A percentile compares a stretch with the other conserved stretches of the same genome.
phyloP scores from a whole-genome alignment of 495 filamentous ascomycete genomes.

The Sordaria brevicollis region DNA sequence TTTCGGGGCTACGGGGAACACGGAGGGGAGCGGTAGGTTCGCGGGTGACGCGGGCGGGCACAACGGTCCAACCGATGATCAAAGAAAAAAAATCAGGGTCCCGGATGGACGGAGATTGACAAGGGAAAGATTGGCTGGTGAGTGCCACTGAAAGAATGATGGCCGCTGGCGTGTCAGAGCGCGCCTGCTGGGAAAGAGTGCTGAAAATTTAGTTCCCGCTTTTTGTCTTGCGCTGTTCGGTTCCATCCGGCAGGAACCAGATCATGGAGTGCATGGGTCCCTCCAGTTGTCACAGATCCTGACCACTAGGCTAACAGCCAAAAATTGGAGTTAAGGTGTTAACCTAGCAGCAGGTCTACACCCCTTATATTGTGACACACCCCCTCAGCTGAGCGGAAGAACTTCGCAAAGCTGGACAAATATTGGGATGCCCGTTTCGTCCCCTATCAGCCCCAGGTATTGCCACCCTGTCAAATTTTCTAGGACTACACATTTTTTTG shows the following conservation, averaged over 20 bases:
- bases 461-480: too few species aligned
- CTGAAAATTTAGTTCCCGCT: conserved; percentile 5
- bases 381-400: too few species aligned
- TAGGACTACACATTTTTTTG: too few species aligned
- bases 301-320: too few species aligned
- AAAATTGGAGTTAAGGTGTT: too few species aligned
- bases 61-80: neutral
- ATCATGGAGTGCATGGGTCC: neutral
- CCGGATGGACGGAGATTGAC: conserved; percentile 4
- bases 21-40: neutral
- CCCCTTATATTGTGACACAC: too few species aligned
- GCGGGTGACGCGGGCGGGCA: neutral
- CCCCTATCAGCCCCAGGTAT: too few species aligned
- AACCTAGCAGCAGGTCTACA: too few species aligned
- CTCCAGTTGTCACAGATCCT: too few species aligned
- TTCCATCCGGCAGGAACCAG: conserved; percentile 8
- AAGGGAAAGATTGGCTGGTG: neutral
- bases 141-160: neutral
- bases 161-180: too few species aligned
- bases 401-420: too few species aligned
- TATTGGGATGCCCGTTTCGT: too few species aligned
- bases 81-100: neutral
- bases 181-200: neutral
- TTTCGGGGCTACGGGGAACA: neutral
- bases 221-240: neutral